Evolutionary conservation across 768 basidiomycete species (phyloP).

Genomic region (Dioszegia aurantiaca): DNA sequence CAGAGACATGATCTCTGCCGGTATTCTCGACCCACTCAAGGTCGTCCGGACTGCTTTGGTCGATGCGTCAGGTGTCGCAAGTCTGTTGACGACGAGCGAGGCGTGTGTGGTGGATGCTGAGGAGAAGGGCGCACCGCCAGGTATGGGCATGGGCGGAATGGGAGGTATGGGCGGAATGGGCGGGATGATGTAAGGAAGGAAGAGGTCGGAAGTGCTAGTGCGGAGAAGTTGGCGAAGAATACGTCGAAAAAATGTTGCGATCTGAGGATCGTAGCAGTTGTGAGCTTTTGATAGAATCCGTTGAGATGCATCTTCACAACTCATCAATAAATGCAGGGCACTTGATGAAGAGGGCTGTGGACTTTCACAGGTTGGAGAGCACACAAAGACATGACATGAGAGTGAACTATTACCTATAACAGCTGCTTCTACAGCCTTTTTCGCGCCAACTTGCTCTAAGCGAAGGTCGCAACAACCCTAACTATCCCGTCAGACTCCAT

Average conservation of each 20-base stretch:
- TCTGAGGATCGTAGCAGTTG: too few species aligned
- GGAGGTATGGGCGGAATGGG: conserved; percentile 58
- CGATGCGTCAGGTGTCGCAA: conserved; percentile 89
- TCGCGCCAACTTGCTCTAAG: too few species aligned
- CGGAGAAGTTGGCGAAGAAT: too few species aligned
- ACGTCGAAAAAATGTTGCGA: too few species aligned
- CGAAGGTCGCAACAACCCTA: too few species aligned
- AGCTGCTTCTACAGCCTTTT: too few species aligned
- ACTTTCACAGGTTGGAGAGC: neutral
- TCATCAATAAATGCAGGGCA: neutral
- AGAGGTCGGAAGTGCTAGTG: neutral
- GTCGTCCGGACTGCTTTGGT: conserved; percentile 90
- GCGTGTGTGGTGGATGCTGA: conserved; percentile 81
- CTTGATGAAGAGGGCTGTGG: too few species aligned
- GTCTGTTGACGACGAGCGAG: conserved; percentile 87
- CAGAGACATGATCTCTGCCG: conserved; percentile 87
- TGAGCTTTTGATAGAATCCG: too few species aligned
- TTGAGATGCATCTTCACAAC: too few species aligned
- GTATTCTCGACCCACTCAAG: conserved; percentile 94
- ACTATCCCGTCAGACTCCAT: too few species aligned
- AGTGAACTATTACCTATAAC: too few species aligned
- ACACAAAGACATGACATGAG: neutral
- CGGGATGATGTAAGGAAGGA: conserved; percentile 36
- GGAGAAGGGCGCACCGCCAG: conserved; percentile 68
- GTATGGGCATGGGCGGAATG: conserved; percentile 57